Evolutionary conservation across 2,329 filamentous ascomycete species (phyloP), one percentile per base, ranked within the genome.

Genomic region (Neofusicoccum ribis): DNA sequence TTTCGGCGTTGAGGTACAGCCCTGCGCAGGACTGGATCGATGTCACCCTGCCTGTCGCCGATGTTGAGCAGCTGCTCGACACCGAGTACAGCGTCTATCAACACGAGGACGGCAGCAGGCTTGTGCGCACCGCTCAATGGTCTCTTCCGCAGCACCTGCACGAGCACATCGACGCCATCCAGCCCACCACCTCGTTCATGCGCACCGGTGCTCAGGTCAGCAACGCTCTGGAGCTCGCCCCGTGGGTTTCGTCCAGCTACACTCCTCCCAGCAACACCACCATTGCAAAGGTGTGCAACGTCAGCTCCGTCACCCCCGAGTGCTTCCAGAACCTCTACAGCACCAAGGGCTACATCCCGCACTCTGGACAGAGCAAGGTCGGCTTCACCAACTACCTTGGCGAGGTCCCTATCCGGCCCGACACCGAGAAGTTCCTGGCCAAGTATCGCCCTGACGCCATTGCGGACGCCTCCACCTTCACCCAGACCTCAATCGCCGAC

Each of bases 311-410:
- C 27, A 86, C 84, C 1, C 82, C 84, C 1, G 76, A 81, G 60
- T 87, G 84, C 72, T 81, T 86, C 67, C 78, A 82, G 51, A 83
- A 81, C 4, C 76, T 86, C 1, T 87, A 87, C 73, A 78, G 80
- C 20, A 86, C 83, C 20, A 81, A 84, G 70, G 78, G 82, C 69
- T 87, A 86, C 77, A 77, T 76, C 37, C 74, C 81, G 11, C 74
- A 80, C 17, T 71, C 78, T 15, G 83, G 83, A 1, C 84, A 81
- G 70, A 78, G 78, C 20, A 76, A 37, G n/a, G 56, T 84, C 15
- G 83, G 78, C n/a, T 85, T 86, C 68, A 80, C 79, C 36, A 82
- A 79, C 63, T 86, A 85, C 72, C 73, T 86, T 15, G 82, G 84
- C 70, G 79, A 81, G 67, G 52, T 76, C 66, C 79, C 82, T 34